These are phyloP conservation scores for Carex myosuroides DNA, from an alignment of 176 grass and related monocot species.

Conservation along the genomic window DNA sequence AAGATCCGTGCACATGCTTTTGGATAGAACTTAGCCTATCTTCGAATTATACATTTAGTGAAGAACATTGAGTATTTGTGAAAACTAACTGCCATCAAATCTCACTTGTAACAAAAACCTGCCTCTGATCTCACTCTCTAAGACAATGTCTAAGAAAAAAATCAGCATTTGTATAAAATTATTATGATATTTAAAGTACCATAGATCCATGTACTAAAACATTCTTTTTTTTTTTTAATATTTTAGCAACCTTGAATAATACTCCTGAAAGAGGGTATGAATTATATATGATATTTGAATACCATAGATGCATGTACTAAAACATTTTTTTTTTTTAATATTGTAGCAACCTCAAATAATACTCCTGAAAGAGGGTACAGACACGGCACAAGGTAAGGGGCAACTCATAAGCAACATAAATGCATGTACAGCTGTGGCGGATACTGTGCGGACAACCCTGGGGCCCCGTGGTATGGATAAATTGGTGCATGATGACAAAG, in stretches of 20 bases:
- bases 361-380: constrained; percentile 95
- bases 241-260: constrained; percentile 93
- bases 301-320: neutral
- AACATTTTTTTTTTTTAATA: neutral
- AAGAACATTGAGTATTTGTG: neutral
- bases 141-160: neutral
- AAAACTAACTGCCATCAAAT: neutral
- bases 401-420: constrained; percentile 97
- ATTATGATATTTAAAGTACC: neutral
- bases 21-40: neutral
- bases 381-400: constrained; percentile 81
- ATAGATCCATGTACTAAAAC: neutral
- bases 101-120: neutral
- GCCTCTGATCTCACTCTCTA: neutral
- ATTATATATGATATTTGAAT: neutral
- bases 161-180: neutral
- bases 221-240: neutral
- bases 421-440: constrained; percentile 73
- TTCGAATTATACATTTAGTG: neutral
- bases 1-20: neutral
- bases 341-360: constrained; percentile 96
- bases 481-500: constrained; percentile 91
- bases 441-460: constrained; percentile 73
- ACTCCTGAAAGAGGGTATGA: constrained; percentile 84
- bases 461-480: constrained; percentile 97